Base-by-base conservation (phyloP, 2,329 filamentous ascomycete genomes). In the Pseudogymnoascus verrucosus region DNA sequence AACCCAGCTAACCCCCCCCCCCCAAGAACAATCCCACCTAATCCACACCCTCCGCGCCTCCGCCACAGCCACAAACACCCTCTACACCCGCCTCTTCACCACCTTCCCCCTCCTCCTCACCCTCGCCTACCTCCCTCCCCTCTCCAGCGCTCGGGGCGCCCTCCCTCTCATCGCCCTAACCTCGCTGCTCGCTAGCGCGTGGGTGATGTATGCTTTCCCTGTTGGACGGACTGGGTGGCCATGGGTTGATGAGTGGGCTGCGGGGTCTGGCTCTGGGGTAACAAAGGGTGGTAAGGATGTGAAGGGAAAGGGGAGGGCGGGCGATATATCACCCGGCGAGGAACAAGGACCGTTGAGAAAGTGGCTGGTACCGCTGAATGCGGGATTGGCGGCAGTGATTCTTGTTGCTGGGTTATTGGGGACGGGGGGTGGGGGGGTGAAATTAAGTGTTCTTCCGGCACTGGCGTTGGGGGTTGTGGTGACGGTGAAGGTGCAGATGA, bases 401-500 rank as follows among this genome's bases (percentile, higher is more conserved):
- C 76, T 88, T 10, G 71, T 76, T 36, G 72, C 82, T 65, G 77
- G 78, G 68, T 82, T 79, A 3, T 69, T 76, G 8, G 73, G 75
- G 64, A 74, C 68, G 54, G 71, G 75, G 66, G 65, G 72, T 68
- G 69, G 67, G 72, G 65, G 67, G 64, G 64, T 44, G 57, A 47
- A 23, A 67, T 14, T 54, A n/a, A 54, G 78, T 26, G 79, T 77
- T 62, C 67, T 87, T 61, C 84, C 86, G 0, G 78, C 76, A 0
- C 73, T 86, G 1, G 81, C 91, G 1, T 86, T 89, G 69, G 79
- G 68, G 0, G 78, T 89, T 19, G 80, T 86, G 5, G 69, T 91
- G 64, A 74, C 82, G 57, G 84, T 84, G 31, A 86, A 91, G 74
- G 75, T 83, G 61, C 79, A 89, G 70, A 86, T 92, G 82, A 81